Percentiles rank a stretch among this genome's conserved stretches.
Conservation (phyloP, 257 asterid species). For the Parsonsia alboflavescens region DNA sequence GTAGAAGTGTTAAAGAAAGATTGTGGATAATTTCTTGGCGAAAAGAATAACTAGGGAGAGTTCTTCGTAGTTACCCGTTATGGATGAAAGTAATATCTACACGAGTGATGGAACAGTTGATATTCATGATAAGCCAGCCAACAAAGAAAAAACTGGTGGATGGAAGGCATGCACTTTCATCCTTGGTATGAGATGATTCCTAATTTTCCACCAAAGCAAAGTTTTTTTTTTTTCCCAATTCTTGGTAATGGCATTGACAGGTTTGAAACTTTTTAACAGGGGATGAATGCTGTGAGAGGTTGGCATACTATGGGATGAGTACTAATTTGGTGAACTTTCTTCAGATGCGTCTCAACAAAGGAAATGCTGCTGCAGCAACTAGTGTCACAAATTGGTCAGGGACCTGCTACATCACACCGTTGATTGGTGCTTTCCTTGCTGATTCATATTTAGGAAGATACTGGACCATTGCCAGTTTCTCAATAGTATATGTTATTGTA, state of each 20-base stretch:
- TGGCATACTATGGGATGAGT: slow-evolving; percentile 89
- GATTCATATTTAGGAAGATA: slow-evolving; percentile 75
- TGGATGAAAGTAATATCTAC: slow-evolving; percentile 32
- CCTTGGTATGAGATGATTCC: slow-evolving; percentile 38
- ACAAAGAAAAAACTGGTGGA: slow-evolving; percentile 50
- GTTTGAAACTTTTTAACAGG: slow-evolving; percentile 27
- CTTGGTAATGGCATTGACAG: not conserved
- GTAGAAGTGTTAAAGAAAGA: slow-evolving; percentile 2
- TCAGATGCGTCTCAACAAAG: slow-evolving; percentile 36
- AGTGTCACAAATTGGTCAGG: slow-evolving; percentile 73
- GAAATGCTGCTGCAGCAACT: slow-evolving; percentile 44
- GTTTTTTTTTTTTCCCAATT: not conserved
- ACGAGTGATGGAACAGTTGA: slow-evolving; percentile 64
- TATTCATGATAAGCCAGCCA: slow-evolving; percentile 53
- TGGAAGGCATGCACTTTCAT: slow-evolving; percentile 81
- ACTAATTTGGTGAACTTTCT: slow-evolving; percentile 76
- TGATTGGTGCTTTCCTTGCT: slow-evolving; percentile 73
- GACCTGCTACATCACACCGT: slow-evolving; percentile 71
- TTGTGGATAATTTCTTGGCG: not conserved
- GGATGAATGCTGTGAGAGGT: slow-evolving; percentile 72
- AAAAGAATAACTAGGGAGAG: not conserved
- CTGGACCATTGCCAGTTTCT: slow-evolving; percentile 65
- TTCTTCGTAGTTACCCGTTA: not conserved
- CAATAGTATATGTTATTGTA: slow-evolving; percentile 53
- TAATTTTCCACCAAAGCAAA: not conserved